phyloP scores from a whole-genome alignment of 2,329 filamentous ascomycete genomes.

The Neofusicoccum ribis region DNA sequence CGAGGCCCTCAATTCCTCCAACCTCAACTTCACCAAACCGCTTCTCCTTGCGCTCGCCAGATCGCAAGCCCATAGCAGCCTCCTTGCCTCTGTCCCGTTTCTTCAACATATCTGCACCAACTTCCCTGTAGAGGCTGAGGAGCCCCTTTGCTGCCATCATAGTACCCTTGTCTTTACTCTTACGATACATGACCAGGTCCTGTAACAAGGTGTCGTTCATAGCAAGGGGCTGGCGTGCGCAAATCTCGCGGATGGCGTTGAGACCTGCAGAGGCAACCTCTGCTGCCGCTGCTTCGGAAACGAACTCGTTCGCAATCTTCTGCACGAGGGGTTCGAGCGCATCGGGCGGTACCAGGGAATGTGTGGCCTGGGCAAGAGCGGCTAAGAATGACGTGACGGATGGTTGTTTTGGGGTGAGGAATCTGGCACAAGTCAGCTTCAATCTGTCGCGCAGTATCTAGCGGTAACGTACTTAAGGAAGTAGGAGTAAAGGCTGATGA shows the following conservation, averaged over 20 bases:
- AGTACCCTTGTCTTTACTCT: conserved; percentile 98
- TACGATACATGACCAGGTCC: conserved; percentile 92
- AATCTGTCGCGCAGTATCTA: conserved; percentile 32
- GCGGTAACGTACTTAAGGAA: conserved; percentile 67
- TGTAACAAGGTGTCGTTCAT: conserved; percentile 96
- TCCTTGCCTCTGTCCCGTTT: conserved; percentile 91
- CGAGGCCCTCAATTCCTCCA: conserved; percentile 90
- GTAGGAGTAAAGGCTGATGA: conserved; percentile 92
- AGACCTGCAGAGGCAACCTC: conserved; percentile 91
- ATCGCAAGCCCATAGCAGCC: conserved; percentile 77
- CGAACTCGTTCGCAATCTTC: conserved; percentile 98
- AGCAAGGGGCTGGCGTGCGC: conserved; percentile 86
- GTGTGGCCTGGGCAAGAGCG: conserved; percentile 86
- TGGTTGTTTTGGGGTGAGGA: conserved; percentile 81
- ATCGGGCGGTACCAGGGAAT: conserved; percentile 89
- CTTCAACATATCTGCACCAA: conserved; percentile 83
- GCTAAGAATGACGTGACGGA: conserved; percentile 92
- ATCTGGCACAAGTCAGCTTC: conserved; percentile 24
- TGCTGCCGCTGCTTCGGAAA: conserved; percentile 86
- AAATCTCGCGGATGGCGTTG: conserved; percentile 93
- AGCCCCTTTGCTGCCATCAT: conserved; percentile 97
- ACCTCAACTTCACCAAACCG: conserved; percentile 79
- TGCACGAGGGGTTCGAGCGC: conserved; percentile 84
- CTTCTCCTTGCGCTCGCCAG: conserved; percentile 72
- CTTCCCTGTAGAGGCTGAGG: conserved; percentile 85